A percentile compares a stretch with the other conserved stretches of the same genome.
phyloP scores from a whole-genome alignment of 306 rosid genomes.

The Cucurbita pepo region DNA sequence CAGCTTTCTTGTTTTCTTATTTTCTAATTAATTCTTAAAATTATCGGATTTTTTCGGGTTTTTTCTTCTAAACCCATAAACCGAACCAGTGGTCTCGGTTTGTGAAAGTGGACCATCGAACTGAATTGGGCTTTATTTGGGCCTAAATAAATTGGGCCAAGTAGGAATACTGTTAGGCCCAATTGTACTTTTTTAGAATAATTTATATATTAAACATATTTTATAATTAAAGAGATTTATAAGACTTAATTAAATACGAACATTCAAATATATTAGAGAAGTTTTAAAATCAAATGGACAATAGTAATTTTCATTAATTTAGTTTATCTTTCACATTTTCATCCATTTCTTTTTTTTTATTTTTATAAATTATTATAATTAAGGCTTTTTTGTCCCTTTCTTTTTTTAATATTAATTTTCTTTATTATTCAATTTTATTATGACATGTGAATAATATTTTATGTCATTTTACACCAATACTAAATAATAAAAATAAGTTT shows the following conservation, averaged over 20 bases:
- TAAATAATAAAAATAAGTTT: no score
- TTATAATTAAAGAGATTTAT: no score
- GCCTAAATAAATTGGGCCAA: neutral
- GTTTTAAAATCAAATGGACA: no score
- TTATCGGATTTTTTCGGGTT: neutral
- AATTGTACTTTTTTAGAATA: neutral
- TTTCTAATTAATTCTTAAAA: neutral
- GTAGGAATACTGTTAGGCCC: neutral
- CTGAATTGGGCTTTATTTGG: neutral
- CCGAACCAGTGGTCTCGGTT: neutral
- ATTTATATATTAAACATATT: no score
- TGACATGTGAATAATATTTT: neutral
- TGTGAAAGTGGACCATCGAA: neutral
- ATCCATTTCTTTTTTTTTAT: no score
- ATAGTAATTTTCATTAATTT: no score
- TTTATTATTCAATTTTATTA: neutral
- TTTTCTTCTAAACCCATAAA: neutral
- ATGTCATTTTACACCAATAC: neutral
- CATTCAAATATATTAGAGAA: no score
- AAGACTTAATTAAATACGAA: no score
- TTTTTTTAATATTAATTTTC: no score
- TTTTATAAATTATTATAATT: no score
- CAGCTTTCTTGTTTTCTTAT: neutral
- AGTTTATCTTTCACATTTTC: no score
- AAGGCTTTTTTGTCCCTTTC: no score